Evolutionary conservation across 495 filamentous ascomycete species (phyloP), one percentile per base, ranked within the genome.

Genomic region (Hypoxylon perforatum): DNA sequence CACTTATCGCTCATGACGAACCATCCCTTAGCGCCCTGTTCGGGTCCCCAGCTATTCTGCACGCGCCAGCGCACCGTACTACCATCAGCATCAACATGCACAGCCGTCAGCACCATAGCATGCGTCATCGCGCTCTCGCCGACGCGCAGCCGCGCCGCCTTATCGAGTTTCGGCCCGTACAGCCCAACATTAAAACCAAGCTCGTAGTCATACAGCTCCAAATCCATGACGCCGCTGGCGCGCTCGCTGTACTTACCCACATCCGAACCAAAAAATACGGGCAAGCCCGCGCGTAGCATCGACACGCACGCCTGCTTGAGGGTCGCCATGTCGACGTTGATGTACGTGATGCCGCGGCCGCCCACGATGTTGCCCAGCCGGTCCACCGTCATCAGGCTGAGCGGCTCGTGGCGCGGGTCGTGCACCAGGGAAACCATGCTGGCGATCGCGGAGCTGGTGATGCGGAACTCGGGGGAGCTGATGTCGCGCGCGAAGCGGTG

Each of bases 191-290:
- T 91, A 78, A 95, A 93, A 4, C 90, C 92, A 1, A 95, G 86
- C 62, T 88, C 81, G 72, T 91, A 92, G 69, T 95, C 88, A 59
- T 88, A 82, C 28, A 95, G 77, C 2, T 80, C 82, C 4, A 86
- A 78, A 73, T 95, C 92, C 88, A 96, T 90, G 70, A 95, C 85
- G 28, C 92, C 92, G n/a, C 76, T 80, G 2, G 60, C 55, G 0
- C 71, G 69, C 68, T 93, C 87, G 54, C 82, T 86, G 77, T 87
- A 93, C 74, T 95, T 93, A 36, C 92, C 92, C 0, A 95, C 92
- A 67, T 97, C 92, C 39, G 84, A 89, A 45, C 92, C 92, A 76
- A 96, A 97, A 82, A 97, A 97, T 48, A 95, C 84, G 15, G 93
- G 92, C 8, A 90, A 73, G 22, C 91, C 90, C 2, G 85, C 84